Conservation (phyloP, 805 yeast genomes). For the Vanderwaltozyma polyspora region DNA sequence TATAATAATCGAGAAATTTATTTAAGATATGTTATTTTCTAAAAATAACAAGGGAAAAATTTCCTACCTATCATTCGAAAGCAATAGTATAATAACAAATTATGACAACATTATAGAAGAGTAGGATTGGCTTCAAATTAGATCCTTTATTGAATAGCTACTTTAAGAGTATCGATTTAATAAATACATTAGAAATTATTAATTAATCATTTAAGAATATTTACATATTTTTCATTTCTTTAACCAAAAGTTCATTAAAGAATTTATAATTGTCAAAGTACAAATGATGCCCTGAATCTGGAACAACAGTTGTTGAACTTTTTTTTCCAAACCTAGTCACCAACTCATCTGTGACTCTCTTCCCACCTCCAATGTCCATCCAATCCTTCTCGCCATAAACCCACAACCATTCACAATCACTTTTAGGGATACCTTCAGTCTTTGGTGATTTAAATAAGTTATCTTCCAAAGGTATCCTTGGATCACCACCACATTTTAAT, state of each 20-base stretch:
- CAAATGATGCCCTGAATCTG: slow-evolving; percentile 66
- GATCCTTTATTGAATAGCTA: too few relatives aligned
- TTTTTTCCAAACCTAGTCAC: slow-evolving; percentile 10
- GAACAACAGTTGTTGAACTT: slow-evolving; percentile 33
- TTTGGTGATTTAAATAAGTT: slow-evolving; percentile 9
- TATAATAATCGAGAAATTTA: too few relatives aligned
- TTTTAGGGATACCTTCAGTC: slow-evolving; percentile 27
- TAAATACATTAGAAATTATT: too few relatives aligned
- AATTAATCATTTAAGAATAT: neutral
- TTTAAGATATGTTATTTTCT: too few relatives aligned
- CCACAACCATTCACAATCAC: slow-evolving; percentile 64
- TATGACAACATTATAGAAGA: too few relatives aligned
- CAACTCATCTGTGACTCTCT: slow-evolving; percentile 22
- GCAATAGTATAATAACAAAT: too few relatives aligned
- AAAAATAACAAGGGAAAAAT: too few relatives aligned
- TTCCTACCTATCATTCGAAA: too few relatives aligned
- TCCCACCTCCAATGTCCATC: slow-evolving; percentile 43
- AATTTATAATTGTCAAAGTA: slow-evolving; percentile 51
- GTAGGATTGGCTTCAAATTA: too few relatives aligned
- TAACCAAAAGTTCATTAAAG: slow-evolving; percentile 41
- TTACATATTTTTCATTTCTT: slow-evolving; percentile 37
- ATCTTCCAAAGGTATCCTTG: slow-evolving; percentile 57
- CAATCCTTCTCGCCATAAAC: slow-evolving; percentile 73
- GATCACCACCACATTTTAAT: slow-evolving; percentile 84
- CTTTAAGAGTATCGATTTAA: too few relatives aligned